Conservation (phyloP, 2,329 filamentous ascomycete species). For the Colletotrichum tofieldiae region DNA sequence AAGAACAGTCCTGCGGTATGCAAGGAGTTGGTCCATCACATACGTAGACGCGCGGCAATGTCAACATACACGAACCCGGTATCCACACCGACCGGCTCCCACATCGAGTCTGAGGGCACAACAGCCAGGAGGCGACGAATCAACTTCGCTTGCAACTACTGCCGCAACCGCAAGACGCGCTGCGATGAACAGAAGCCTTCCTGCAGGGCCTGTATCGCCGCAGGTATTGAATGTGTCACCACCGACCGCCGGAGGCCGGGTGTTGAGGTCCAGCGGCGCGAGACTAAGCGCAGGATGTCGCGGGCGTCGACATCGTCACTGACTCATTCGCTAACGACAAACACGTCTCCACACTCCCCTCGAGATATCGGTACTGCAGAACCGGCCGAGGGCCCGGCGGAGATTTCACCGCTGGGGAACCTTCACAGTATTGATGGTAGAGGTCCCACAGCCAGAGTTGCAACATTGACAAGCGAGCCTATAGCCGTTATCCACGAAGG, state of each 20-base stretch:
- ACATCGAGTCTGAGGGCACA: not conserved
- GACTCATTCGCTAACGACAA: not conserved
- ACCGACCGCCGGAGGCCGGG: slow-evolving; percentile 47
- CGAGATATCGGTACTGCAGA: not conserved
- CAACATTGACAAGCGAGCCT: not conserved
- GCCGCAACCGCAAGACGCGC: slow-evolving; percentile 51
- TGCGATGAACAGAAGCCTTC: slow-evolving; percentile 50
- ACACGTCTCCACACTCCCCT: slow-evolving; percentile 17
- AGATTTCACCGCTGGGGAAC: not conserved
- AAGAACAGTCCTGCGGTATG: not conserved
- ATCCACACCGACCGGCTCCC: not conserved
- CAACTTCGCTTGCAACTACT: slow-evolving; percentile 48
- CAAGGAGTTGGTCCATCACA: not conserved
- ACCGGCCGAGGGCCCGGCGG: not conserved
- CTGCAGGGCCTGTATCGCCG: slow-evolving; percentile 52
- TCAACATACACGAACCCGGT: not conserved
- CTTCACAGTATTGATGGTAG: not conserved
- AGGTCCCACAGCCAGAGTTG: not conserved
- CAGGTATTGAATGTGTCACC: slow-evolving; percentile 48
- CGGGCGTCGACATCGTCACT: slow-evolving; percentile 19
- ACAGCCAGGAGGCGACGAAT: slow-evolving; percentile 30
- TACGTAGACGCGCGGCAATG: slow-evolving; percentile 2
- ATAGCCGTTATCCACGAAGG: not conserved
- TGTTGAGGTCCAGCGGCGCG: slow-evolving; percentile 40
- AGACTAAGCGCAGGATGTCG: slow-evolving; percentile 30